Percentiles rank a stretch among this genome's conserved stretches.
Conservation (phyloP, 129 eudicot species). For the Lactuca sativa region DNA sequence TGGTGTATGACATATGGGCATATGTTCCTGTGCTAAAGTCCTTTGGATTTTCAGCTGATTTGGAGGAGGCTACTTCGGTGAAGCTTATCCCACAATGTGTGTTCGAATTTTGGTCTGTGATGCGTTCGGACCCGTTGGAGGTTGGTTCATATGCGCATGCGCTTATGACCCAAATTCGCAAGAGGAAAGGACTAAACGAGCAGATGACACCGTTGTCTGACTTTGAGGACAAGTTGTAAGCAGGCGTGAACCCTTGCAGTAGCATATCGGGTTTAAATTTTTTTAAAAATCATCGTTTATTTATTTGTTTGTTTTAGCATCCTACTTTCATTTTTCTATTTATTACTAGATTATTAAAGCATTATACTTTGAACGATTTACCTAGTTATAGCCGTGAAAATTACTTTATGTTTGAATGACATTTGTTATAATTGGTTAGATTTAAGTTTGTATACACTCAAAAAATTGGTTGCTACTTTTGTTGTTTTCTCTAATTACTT, state of each 20-base stretch:
- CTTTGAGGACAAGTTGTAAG: constrained; percentile 65
- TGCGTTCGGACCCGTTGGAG: constrained; percentile 69
- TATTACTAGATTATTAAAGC: too few relatives aligned
- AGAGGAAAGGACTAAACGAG: constrained; percentile 81
- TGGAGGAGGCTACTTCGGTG: constrained; percentile 77
- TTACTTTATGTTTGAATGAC: too few relatives aligned
- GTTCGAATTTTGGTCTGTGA: constrained; percentile 84
- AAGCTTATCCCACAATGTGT: constrained; percentile 86
- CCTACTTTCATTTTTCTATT: too few relatives aligned
- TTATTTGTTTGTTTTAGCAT: too few relatives aligned
- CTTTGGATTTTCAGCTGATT: constrained; percentile 57
- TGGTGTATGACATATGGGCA: constrained; percentile 77
- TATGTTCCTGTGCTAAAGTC: constrained; percentile 75
- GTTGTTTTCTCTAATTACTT: too few relatives aligned
- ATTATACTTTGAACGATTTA: too few relatives aligned
- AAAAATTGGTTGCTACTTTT: too few relatives aligned
- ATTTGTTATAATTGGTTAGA: too few relatives aligned
- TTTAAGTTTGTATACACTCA: too few relatives aligned
- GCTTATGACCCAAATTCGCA: constrained; percentile 53
- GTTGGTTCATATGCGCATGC: constrained; percentile 43
- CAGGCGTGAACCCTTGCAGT: neutral
- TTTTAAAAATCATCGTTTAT: too few relatives aligned
- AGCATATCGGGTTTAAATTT: too few relatives aligned
- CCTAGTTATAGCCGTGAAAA: too few relatives aligned
- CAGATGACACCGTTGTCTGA: constrained; percentile 80